A percentile compares a stretch with the other conserved stretches of the same genome.
These are phyloP conservation scores for Dryadomyces sulphureus DNA, from an alignment of 2,329 filamentous ascomycete species.

Conservation along the genomic window DNA sequence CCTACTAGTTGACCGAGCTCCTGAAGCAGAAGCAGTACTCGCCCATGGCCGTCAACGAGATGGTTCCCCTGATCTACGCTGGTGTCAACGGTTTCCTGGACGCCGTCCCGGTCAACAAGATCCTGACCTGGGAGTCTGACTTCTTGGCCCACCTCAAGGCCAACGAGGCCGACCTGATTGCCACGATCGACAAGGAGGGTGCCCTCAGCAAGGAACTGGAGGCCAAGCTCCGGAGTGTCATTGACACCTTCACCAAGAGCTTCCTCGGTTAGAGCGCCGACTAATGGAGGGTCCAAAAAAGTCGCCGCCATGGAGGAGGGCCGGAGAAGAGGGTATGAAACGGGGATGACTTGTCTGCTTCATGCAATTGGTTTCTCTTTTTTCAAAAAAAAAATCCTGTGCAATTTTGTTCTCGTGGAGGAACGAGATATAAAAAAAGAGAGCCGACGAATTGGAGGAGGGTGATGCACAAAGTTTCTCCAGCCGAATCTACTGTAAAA, in stretches of 20 bases:
- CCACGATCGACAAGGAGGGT: constrained; percentile 90
- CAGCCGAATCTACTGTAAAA: constrained; percentile 44
- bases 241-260: constrained; percentile 79
- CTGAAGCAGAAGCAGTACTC: constrained; percentile 99
- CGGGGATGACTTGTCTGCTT: constrained; percentile 14
- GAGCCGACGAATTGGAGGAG: constrained; percentile 21
- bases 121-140: constrained; percentile 86
- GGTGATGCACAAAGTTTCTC: constrained; percentile 23
- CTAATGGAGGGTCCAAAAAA: background rate
- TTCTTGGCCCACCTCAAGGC: constrained; percentile 84
- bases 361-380: background rate
- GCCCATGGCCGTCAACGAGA: constrained; percentile 97
- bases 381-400: too few relatives aligned
- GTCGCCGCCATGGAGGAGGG: background rate
- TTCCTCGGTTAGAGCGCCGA: constrained; percentile 37
- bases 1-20: constrained; percentile 66
- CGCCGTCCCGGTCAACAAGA: constrained; percentile 74
- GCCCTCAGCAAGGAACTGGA: constrained; percentile 90
- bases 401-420: constrained; percentile 25
- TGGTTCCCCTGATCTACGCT: constrained; percentile 98
- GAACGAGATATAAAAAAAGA: constrained; percentile 27
- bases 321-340: constrained; percentile 11
- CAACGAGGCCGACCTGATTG: constrained; percentile 73
- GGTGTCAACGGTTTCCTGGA: constrained; percentile 98
- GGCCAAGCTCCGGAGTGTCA: constrained; percentile 63